Evolutionary conservation across 352 stramenopile genomes (phyloP), one percentile per base, ranked within the genome.

Genomic region (Globisporangium rhizosaccharum): DNA sequence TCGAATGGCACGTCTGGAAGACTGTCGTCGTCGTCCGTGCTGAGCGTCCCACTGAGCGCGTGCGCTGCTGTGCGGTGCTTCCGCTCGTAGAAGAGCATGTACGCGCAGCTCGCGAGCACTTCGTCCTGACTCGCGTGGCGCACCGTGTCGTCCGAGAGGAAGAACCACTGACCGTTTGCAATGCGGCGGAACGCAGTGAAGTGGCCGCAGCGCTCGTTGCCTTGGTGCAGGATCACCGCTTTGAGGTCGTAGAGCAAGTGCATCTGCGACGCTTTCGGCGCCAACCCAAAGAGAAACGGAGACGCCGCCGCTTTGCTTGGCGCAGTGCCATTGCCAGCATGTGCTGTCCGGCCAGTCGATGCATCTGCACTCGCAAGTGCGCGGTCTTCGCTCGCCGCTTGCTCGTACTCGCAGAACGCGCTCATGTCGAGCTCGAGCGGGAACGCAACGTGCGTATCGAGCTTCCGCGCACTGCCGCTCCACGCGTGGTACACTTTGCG

Each of bases 31-130:
- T 73, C 71, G 71, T 49, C 61, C n/a, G n/a, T 39, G 39, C 41
- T 53, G 50, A 49, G 20, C 44, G 44, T 28, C 44, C 26, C 77
- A 20, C 71, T 64, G 41, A 54, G 61, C 53, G 41, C 65, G n/a
- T 57, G 63, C 67, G 76, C 41, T 6, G 17, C 80, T 18, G 68
- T 61, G 33, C 76, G 71, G 51, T 71, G 63, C 50, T 88, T 90
- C 25, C 85, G 87, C 64, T 94, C 83, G 68, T 96, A 96, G 61
- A 96, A 94, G n/a, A 96, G 61, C 82, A 96, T 92, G 70, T 96
- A 96, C 36, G 87, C 87, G 50, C 87, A 92, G 52, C 80, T 87
- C 26, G 62, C 62, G 41, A 90, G 65, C 48, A 96, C 85, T 56
- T 94, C 80, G 36, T 76, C 63, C 20, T 76, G 61, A 1, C 64